Evolutionary conservation across 2,329 filamentous ascomycete species (phyloP).

Genomic region (Rutstroemia sydowiana): DNA sequence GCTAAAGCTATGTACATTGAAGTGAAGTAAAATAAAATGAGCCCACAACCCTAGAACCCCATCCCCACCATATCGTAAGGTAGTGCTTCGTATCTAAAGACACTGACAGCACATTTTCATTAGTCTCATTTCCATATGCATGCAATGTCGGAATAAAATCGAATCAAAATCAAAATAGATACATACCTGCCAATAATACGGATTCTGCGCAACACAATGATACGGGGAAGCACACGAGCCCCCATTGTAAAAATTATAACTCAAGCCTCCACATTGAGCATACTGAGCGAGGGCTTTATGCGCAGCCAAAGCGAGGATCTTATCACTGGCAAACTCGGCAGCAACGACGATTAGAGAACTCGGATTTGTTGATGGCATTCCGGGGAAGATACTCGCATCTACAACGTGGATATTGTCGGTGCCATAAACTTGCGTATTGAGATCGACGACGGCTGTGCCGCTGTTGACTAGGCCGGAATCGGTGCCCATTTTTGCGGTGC

Average conservation of each 20-base stretch:
- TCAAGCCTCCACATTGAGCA: constrained; percentile 22
- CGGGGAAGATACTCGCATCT: constrained; percentile 46
- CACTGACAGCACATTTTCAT: not conserved
- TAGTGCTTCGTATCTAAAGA: not conserved
- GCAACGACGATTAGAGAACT: constrained; percentile 57
- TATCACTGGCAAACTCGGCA: constrained; percentile 41
- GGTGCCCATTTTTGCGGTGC: constrained; percentile 52
- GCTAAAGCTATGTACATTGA: not conserved
- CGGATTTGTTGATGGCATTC: constrained; percentile 62
- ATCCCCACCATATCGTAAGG: not conserved
- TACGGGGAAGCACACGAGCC: constrained; percentile 11
- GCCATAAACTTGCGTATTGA: constrained; percentile 57
- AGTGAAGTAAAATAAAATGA: not conserved
- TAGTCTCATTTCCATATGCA: not conserved
- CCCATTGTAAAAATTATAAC: constrained; percentile 11
- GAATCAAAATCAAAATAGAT: not conserved
- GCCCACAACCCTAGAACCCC: not conserved
- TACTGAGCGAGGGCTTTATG: constrained; percentile 11
- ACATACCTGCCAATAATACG: constrained; percentile 19
- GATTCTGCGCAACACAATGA: constrained; percentile 17
- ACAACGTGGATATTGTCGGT: constrained; percentile 63
- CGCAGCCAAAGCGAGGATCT: constrained; percentile 24
- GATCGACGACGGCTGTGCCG: constrained; percentile 54
- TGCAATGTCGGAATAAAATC: no score
- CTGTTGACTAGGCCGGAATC: constrained; percentile 38